phyloP scores from a whole-genome alignment of 306 rosid genomes.

The Senna siamea region DNA sequence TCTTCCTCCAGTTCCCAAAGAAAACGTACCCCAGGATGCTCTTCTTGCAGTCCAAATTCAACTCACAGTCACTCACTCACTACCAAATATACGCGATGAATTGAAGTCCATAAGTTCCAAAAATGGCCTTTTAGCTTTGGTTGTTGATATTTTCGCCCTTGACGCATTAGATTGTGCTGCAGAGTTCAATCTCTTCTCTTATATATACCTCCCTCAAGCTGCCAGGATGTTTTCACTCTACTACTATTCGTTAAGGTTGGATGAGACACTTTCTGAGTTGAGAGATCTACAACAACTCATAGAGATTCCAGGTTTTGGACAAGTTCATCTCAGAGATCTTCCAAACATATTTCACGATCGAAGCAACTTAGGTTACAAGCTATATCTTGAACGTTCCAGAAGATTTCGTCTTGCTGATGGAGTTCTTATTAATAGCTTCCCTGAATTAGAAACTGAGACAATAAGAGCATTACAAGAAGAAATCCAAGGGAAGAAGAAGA shows the following conservation, averaged over 20 bases:
- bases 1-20: background rate
- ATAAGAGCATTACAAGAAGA: conserved; percentile 38
- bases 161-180: conserved; percentile 19
- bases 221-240: conserved; percentile 20
- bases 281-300: conserved; percentile 27
- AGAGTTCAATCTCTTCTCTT: conserved; percentile 16
- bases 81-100: background rate
- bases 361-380: conserved; percentile 24
- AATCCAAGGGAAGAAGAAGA: background rate
- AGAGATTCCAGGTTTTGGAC: conserved; percentile 43
- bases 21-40: background rate
- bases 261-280: conserved; percentile 14
- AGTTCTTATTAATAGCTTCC: conserved; percentile 40
- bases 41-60: background rate
- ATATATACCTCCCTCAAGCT: conserved; percentile 11
- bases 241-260: background rate
- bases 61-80: background rate
- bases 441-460: conserved; percentile 33
- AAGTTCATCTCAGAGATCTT: conserved; percentile 37
- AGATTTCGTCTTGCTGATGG: conserved; percentile 5
- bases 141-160: conserved; percentile 12
- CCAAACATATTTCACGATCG: conserved; percentile 25
- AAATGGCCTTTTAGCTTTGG: background rate
- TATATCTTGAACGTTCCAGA: conserved; percentile 22
- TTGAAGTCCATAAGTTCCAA: background rate